Conservation (phyloP, 2,329 filamentous ascomycete genomes). For the Microsporum ferrugineum region DNA sequence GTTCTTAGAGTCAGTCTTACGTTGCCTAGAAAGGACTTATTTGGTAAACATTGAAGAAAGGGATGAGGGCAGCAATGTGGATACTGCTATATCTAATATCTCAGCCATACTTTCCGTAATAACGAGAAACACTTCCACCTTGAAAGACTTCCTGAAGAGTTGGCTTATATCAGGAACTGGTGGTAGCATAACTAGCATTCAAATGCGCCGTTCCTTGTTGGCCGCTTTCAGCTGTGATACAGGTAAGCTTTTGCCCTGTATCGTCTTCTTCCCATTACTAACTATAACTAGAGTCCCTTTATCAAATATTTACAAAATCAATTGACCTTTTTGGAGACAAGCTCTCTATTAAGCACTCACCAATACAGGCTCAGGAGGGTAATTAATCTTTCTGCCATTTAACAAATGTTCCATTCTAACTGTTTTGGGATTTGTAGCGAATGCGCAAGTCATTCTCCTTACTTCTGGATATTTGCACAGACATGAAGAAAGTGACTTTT, state of each 20-base stretch:
- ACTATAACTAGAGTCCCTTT: slow-evolving; percentile 26
- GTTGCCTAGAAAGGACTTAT: slow-evolving; percentile 7
- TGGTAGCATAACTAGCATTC: slow-evolving; percentile 53
- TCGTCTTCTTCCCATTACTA: background rate
- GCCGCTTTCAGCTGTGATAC: slow-evolving; percentile 45
- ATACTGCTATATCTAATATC: slow-evolving; percentile 42
- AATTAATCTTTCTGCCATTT: slow-evolving; percentile 15
- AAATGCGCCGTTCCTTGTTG: slow-evolving; percentile 55
- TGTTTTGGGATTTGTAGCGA: slow-evolving; percentile 42
- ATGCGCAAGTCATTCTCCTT: slow-evolving; percentile 68
- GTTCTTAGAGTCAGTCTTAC: slow-evolving; percentile 36
- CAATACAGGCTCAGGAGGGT: slow-evolving; percentile 84
- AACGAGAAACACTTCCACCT: slow-evolving; percentile 36
- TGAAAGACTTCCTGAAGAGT: slow-evolving; percentile 45
- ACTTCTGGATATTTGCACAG: slow-evolving; percentile 65
- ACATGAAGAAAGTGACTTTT: slow-evolving; percentile 52
- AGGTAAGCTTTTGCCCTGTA: slow-evolving; percentile 24
- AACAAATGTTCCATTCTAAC: slow-evolving; percentile 14
- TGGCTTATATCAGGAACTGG: slow-evolving; percentile 57
- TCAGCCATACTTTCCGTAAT: slow-evolving; percentile 47
- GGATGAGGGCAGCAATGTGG: slow-evolving; percentile 6
- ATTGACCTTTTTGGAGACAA: slow-evolving; percentile 70
- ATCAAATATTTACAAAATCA: slow-evolving; percentile 50
- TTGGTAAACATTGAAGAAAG: background rate
- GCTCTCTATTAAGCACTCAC: slow-evolving; percentile 73